These are phyloP conservation scores for Nepenthes gracilis DNA, from an alignment of 148 eudicot species.

Conservation along the genomic window DNA sequence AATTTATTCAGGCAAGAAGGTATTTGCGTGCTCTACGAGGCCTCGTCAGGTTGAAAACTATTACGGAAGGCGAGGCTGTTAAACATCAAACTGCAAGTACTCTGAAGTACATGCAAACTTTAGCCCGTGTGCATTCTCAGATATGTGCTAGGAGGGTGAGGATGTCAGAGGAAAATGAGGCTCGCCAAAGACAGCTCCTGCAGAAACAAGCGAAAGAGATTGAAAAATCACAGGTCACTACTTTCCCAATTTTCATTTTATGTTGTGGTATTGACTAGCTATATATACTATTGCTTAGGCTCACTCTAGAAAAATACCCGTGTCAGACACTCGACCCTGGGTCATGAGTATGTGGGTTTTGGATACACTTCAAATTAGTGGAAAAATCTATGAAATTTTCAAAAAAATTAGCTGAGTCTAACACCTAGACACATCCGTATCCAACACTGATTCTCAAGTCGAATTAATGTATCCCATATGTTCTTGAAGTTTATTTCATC, in stretches of 20 bases:
- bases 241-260: background rate
- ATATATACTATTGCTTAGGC: no score
- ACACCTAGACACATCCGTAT: no score
- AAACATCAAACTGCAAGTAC: conserved; percentile 66
- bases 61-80: conserved; percentile 54
- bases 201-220: conserved; percentile 66
- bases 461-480: no score
- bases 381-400: no score
- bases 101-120: conserved; percentile 72
- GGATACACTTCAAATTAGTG: no score
- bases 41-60: conserved; percentile 49
- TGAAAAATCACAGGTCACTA: conserved; percentile 43
- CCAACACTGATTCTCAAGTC: no score
- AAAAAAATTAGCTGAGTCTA: no score
- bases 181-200: conserved; percentile 60
- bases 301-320: no score
- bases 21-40: conserved; percentile 66
- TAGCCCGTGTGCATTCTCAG: conserved; percentile 74
- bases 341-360: no score
- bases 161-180: conserved; percentile 73
- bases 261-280: background rate
- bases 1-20: conserved; percentile 53
- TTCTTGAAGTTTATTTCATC: no score
- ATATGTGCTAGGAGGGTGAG: conserved; percentile 58
- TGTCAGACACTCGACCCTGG: no score